Percentiles rank a stretch among this genome's conserved stretches.
phyloP scores from a whole-genome alignment of 306 rosid species.

The Argentina anserina region DNA sequence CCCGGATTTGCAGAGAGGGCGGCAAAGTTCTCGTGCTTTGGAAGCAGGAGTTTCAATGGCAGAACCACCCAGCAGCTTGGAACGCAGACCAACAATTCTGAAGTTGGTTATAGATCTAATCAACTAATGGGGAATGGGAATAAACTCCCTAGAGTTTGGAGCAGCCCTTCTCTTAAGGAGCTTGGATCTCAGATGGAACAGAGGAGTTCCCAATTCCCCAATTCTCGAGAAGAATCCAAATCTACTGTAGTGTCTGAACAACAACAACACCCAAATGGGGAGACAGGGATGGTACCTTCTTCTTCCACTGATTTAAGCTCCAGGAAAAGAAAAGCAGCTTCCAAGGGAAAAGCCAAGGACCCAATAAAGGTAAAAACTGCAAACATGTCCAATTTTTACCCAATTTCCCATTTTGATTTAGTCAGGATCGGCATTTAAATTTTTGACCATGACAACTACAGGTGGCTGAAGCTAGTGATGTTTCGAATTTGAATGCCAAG shows the following conservation, averaged over 20 bases:
- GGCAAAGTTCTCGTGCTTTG: slow-evolving; percentile 87
- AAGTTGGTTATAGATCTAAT: slow-evolving; percentile 34
- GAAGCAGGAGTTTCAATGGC: slow-evolving; percentile 75
- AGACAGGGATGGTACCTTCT: slow-evolving; percentile 26
- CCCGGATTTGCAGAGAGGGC: slow-evolving; percentile 96
- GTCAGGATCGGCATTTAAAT: background rate
- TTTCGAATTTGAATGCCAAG: slow-evolving; percentile 45
- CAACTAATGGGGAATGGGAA: slow-evolving; percentile 31
- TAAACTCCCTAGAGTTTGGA: slow-evolving; percentile 58
- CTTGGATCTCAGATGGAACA: slow-evolving; percentile 53
- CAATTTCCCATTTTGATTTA: slow-evolving; percentile 5
- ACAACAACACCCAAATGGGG: slow-evolving; percentile 42
- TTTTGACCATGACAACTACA: slow-evolving; percentile 6
- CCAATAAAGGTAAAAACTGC: slow-evolving; percentile 35
- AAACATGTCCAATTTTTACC: slow-evolving; percentile 8
- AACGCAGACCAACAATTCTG: slow-evolving; percentile 32
- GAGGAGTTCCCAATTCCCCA: slow-evolving; percentile 21
- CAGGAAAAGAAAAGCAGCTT: slow-evolving; percentile 68
- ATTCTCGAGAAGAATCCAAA: slow-evolving; percentile 68
- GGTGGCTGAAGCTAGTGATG: slow-evolving; percentile 45
- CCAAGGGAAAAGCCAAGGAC: slow-evolving; percentile 63
- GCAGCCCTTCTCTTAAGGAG: slow-evolving; percentile 68
- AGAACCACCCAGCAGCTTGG: slow-evolving; percentile 45
- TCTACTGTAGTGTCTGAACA: slow-evolving; percentile 60
- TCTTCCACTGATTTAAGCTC: slow-evolving; percentile 40